Base-by-base conservation (phyloP, 2,329 filamentous ascomycete genomes). In the Boeremia exigua region DNA sequence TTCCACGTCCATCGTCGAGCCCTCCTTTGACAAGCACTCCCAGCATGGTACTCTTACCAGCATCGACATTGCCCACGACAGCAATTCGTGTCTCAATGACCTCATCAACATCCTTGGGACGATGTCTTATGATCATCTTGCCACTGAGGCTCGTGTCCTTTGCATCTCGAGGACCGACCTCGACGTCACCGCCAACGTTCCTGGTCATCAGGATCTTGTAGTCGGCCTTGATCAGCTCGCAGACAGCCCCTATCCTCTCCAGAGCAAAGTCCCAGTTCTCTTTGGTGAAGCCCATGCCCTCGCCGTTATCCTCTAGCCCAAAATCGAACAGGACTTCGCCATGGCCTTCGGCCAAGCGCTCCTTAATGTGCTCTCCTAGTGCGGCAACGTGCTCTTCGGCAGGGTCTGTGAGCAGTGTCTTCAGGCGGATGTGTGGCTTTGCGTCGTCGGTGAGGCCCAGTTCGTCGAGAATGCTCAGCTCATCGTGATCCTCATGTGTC, bases 1-100 rank as follows among this genome's bases (percentile, higher is more conserved):
- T 94, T 11, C 95, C 95, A 71, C 95, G 86, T 14, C 95, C 95
- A 77, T 99, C 95, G 68, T 99, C 95, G 2, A 99, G 86, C 47
- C 91, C 91, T 5, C 95, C 95, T 77, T 98, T 98, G 6, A 98
- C 95, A 6, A 99, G 81, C 1, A 99, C 95, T 38, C 95, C 95
- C 2, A 99, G 81, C 85, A 98, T 89, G 27, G 95, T 98, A 72
- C 91, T 96, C 79, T 99, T 99, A 0, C 95, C 95, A 9, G 95
- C 95, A 74, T 99, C 95, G 50, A 99, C 91, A 79, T 99, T 99
- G 44, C 95, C 95, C 7, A 99, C 95, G 0, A 99, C 95, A 0
- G 94, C 95, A 78, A 99, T 96, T 65, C 95, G 82, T 9, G 94
- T 96, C 82, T 99, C 95, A 58, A 97, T 96, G 25, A 96, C 90